Percentiles rank a stretch among this genome's conserved stretches.
Conservation (phyloP, 2,329 filamentous ascomycete species). For the Epichloe scottii region DNA sequence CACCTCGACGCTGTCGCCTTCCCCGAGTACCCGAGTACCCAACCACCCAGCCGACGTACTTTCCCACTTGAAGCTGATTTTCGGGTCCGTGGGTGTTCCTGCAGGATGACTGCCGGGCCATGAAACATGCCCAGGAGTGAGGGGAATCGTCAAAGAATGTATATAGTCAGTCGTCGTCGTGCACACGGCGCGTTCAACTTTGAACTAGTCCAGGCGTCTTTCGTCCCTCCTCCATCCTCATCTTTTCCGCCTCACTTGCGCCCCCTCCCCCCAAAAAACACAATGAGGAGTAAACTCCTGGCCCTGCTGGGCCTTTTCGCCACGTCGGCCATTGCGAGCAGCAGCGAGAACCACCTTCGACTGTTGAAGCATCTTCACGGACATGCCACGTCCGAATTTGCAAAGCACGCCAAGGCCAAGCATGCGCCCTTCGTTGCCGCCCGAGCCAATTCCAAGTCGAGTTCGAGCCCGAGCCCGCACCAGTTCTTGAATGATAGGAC, state of each 20-base stretch:
- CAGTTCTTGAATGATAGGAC: conserved; percentile 10
- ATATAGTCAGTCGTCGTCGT: too few relatives aligned
- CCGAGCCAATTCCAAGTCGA: not conserved
- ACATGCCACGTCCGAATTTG: not conserved
- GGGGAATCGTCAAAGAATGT: too few relatives aligned
- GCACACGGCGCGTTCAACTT: too few relatives aligned
- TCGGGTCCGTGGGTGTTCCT: too few relatives aligned
- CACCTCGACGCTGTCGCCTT: too few relatives aligned
- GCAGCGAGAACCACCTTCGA: not conserved
- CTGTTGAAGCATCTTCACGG: not conserved
- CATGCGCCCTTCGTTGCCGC: not conserved
- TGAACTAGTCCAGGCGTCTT: too few relatives aligned
- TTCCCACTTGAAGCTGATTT: too few relatives aligned
- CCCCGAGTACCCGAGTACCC: too few relatives aligned
- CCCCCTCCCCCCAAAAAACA: not conserved
- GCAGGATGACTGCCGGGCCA: too few relatives aligned
- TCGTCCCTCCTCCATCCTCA: not conserved
- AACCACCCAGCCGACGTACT: too few relatives aligned
- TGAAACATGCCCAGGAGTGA: too few relatives aligned
- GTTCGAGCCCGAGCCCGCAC: not conserved
- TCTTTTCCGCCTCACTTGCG: not conserved
- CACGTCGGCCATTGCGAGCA: not conserved
- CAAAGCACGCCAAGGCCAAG: not conserved
- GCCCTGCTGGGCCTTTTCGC: conserved; percentile 2
- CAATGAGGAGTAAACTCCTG: conserved; percentile 1